These are phyloP conservation scores for Gossypium armourianum DNA, from an alignment of 441 rosid species.

Conservation along the genomic window DNA sequence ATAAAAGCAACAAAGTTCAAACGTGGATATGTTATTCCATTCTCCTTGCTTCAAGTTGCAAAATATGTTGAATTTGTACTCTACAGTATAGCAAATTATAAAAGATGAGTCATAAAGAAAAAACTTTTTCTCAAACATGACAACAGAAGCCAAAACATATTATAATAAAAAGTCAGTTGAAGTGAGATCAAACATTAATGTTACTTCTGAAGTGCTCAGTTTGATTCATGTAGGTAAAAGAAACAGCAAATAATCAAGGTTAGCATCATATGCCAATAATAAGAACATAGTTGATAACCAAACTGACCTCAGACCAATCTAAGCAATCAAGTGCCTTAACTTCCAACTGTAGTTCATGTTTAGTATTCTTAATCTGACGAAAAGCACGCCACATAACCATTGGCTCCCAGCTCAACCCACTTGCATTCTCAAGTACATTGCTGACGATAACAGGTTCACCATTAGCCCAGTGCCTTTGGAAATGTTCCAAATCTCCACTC, in stretches of 20 bases:
- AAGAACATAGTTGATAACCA: background rate
- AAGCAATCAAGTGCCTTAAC: conserved; percentile 62
- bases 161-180: background rate
- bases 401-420: conserved; percentile 91
- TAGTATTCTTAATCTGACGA: conserved; percentile 36
- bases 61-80: background rate
- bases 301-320: conserved; percentile 64
- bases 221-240: background rate
- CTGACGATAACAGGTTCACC: conserved; percentile 75
- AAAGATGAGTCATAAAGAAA: background rate
- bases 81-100: background rate
- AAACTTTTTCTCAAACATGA: background rate
- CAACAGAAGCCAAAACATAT: background rate
- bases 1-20: background rate
- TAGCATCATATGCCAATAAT: background rate
- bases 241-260: background rate
- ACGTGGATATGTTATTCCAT: background rate
- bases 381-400: conserved; percentile 82
- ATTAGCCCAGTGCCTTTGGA: conserved; percentile 66
- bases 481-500: conserved; percentile 46
- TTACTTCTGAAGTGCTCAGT: background rate
- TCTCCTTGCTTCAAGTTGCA: background rate
- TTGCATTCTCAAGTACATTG: conserved; percentile 54
- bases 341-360: conserved; percentile 31
- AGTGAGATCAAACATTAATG: background rate